A percentile compares a stretch with the other conserved stretches of the same genome.
Evolutionary conservation across 1,284 basidiomycete genomes (phyloP).

Genomic region (Trichosporon asahii): DNA sequence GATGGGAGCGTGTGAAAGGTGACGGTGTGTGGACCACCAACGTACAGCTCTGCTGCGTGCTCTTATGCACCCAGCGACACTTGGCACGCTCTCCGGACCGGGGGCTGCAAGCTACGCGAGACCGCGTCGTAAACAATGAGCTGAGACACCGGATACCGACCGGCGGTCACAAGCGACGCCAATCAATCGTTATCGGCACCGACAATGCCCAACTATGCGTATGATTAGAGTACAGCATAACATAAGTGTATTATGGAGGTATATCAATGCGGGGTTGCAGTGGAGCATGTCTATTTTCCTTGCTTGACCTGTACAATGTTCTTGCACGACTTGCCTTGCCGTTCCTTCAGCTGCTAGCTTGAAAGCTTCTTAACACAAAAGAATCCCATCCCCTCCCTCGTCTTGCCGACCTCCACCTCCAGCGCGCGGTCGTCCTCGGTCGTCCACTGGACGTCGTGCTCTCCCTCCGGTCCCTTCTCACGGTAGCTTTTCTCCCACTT

Average conservation of each 20-base stretch:
- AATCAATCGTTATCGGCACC: neutral
- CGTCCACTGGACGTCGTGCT: constrained; percentile 63
- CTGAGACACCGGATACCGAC: neutral
- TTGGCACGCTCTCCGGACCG: neutral
- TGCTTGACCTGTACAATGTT: neutral
- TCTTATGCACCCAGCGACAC: neutral
- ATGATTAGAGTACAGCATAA: neutral
- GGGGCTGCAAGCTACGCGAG: neutral
- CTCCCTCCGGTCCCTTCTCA: constrained; percentile 51
- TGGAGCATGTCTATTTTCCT: neutral
- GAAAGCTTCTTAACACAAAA: constrained; percentile 62
- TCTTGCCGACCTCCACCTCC: constrained; percentile 71
- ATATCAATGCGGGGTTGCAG: constrained; percentile 8
- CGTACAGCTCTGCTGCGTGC: neutral
- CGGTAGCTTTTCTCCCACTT: constrained; percentile 69
- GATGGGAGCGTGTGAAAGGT: neutral
- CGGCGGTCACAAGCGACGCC: neutral
- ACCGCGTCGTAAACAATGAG: neutral
- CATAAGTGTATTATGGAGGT: constrained; percentile 5
- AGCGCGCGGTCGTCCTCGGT: constrained; percentile 69
- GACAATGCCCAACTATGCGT: neutral
- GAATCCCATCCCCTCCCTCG: constrained; percentile 76
- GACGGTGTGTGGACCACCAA: neutral
- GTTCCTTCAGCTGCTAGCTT: neutral
- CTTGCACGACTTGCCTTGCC: neutral